These are phyloP conservation scores for Pseudophaeomoniella oleicola DNA, from an alignment of 2,329 filamentous ascomycete species.

Conservation along the genomic window DNA sequence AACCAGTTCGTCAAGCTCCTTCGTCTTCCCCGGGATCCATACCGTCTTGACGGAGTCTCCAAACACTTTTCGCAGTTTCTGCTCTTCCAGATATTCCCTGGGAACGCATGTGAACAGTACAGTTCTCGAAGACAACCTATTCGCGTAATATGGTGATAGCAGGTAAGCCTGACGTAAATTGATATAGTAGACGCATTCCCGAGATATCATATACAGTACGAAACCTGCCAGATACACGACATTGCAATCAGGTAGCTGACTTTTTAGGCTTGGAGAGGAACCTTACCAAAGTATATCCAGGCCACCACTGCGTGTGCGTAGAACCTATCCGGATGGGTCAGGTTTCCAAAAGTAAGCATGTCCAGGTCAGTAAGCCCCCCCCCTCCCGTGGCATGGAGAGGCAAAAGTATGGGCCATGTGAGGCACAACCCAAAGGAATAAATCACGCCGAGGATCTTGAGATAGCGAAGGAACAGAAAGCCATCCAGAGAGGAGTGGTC, in stretches of 20 bases:
- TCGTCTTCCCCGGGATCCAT: conserved; percentile 69
- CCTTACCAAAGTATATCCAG: conserved; percentile 59
- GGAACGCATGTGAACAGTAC: conserved; percentile 82
- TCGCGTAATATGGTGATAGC: conserved; percentile 67
- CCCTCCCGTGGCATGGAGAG: conserved; percentile 73
- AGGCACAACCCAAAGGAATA: conserved; percentile 70
- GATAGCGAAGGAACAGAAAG: conserved; percentile 79
- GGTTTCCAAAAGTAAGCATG: conserved; percentile 65
- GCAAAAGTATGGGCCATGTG: conserved; percentile 79
- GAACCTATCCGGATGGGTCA: conserved; percentile 47
- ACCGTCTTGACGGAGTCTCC: conserved; percentile 65
- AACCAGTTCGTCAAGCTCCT: conserved; percentile 63
- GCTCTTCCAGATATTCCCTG: conserved; percentile 58
- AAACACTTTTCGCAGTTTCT: conserved; percentile 62
- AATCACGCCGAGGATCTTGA: conserved; percentile 63
- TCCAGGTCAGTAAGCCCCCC: conserved; percentile 55
- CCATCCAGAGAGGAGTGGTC: conserved; percentile 84
- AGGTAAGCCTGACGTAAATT: conserved; percentile 85
- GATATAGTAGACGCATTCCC: conserved; percentile 81
- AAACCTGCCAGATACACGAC: conserved; percentile 36
- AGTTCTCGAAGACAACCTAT: conserved; percentile 75
- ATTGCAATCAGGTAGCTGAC: not conserved
- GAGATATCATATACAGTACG: conserved; percentile 70
- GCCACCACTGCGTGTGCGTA: conserved; percentile 67
- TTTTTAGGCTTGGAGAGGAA: not conserved